A percentile compares a stretch with the other conserved stretches of the same genome.
Conservation (phyloP, 1,139 yeast species). For the Suhomyces kunorum region DNA sequence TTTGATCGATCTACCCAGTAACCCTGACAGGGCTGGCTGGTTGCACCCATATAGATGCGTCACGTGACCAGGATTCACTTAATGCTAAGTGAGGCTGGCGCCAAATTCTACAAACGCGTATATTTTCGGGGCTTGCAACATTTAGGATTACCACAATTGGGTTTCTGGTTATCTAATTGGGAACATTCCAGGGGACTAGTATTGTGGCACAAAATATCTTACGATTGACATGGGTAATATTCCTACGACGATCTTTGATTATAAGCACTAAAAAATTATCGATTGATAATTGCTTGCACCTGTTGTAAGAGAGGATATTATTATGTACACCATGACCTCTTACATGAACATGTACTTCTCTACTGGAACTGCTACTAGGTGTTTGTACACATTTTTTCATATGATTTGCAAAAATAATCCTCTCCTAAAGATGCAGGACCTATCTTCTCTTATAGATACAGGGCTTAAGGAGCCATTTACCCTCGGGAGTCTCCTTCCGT, state of each 20-base stretch:
- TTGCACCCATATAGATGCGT: background rate
- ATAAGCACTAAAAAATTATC: too few species aligned
- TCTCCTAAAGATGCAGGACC: too few species aligned
- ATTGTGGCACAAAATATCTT: background rate
- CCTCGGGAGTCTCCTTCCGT: slow-evolving; percentile 66
- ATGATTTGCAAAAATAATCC: too few species aligned
- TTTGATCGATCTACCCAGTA: slow-evolving; percentile 4
- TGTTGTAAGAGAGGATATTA: too few species aligned
- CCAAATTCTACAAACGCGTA: background rate
- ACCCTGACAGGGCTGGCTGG: slow-evolving; percentile 15
- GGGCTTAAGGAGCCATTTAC: slow-evolving; percentile 89
- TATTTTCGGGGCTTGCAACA: background rate
- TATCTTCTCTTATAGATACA: slow-evolving; percentile 94
- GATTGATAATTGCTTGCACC: too few species aligned
- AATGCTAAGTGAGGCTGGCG: background rate
- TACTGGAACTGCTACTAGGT: too few species aligned
- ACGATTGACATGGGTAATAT: too few species aligned
- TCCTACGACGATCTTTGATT: too few species aligned
- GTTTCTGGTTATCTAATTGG: background rate
- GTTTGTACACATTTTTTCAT: too few species aligned
- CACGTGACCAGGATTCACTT: slow-evolving; percentile 11
- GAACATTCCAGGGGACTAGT: too few species aligned
- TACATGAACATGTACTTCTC: too few species aligned
- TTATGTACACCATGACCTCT: too few species aligned
- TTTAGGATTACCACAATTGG: background rate